A percentile compares a stretch with the other conserved stretches of the same genome.
Conservation (phyloP, 202 grass and related monocot species). For the Dendrocalamus latiflorus region DNA sequence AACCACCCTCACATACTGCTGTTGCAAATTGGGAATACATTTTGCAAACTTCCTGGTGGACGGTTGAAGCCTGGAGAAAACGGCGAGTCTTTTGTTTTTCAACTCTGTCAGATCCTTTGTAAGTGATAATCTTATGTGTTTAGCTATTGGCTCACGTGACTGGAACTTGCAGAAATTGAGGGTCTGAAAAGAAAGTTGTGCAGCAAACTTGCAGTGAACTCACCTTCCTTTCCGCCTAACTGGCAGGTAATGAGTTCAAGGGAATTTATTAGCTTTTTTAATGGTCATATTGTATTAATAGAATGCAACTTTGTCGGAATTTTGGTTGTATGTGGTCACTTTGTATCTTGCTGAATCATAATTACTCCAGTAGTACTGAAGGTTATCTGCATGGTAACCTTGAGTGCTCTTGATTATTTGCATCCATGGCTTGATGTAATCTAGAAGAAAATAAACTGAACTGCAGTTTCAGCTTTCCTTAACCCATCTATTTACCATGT, state of each 20-base stretch:
- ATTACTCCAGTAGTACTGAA: neutral
- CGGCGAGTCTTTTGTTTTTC: slow-evolving; percentile 30
- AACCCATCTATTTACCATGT: neutral
- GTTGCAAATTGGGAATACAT: slow-evolving; percentile 98
- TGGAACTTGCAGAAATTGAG: slow-evolving; percentile 71
- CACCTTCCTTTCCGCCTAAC: slow-evolving; percentile 87
- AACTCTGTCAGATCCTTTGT: neutral
- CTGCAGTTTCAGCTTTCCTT: neutral
- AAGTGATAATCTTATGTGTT: neutral
- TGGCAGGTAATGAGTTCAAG: slow-evolving; percentile 66
- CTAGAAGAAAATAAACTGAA: neutral
- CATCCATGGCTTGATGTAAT: slow-evolving; percentile 10
- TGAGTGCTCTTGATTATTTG: neutral
- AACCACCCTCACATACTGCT: too few relatives aligned
- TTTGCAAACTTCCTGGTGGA: slow-evolving; percentile 99
- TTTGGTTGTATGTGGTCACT: neutral
- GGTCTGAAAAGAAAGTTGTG: slow-evolving; percentile 91
- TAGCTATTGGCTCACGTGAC: neutral
- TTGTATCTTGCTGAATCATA: neutral
- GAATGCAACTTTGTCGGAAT: neutral
- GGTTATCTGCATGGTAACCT: neutral
- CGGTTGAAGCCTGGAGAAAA: slow-evolving; percentile 98
- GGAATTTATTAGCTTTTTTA: neutral
- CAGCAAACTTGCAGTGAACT: slow-evolving; percentile 89
- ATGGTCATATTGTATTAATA: neutral